Evolutionary conservation across 1,139 yeast genomes (phyloP).

Genomic region (Blastobotrys indianensis): DNA sequence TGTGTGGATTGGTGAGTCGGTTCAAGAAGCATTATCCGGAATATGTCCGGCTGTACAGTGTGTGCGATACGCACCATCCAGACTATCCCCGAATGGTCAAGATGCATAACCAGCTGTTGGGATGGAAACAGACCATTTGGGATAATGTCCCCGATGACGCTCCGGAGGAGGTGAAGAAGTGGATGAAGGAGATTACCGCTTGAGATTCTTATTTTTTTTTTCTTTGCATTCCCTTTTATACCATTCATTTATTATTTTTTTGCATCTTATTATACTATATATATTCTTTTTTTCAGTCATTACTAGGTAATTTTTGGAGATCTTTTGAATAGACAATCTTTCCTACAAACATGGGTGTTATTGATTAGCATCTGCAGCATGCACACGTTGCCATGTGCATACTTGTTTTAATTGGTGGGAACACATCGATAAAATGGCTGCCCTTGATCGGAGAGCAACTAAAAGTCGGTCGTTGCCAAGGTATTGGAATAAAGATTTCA

Average conservation of each 20-base stretch:
- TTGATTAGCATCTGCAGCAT: too few relatives aligned
- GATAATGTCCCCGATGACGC: slow-evolving; percentile 11
- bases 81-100: slow-evolving; percentile 27
- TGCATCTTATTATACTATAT: background rate
- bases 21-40: slow-evolving; percentile 34
- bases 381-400: too few relatives aligned
- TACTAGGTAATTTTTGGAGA: too few relatives aligned
- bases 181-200: background rate
- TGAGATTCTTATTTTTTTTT: slow-evolving; percentile 1
- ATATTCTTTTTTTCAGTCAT: background rate
- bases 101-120: slow-evolving; percentile 36
- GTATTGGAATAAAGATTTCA: background rate
- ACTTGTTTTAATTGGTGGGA: too few relatives aligned
- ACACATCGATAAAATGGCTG: too few relatives aligned
- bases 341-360: too few relatives aligned
- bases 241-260: background rate
- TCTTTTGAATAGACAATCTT: too few relatives aligned
- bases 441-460: too few relatives aligned
- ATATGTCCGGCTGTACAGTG: slow-evolving; percentile 31
- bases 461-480: too few relatives aligned
- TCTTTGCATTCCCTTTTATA: background rate
- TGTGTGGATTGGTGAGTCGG: slow-evolving; percentile 34
- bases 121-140: slow-evolving; percentile 38
- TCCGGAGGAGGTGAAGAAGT: too few relatives aligned
- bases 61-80: too few relatives aligned